Percentiles rank a stretch among this genome's conserved stretches.
These are phyloP conservation scores for Daldinia bambusicola DNA, from an alignment of 495 filamentous ascomycete genomes.

Conservation along the genomic window DNA sequence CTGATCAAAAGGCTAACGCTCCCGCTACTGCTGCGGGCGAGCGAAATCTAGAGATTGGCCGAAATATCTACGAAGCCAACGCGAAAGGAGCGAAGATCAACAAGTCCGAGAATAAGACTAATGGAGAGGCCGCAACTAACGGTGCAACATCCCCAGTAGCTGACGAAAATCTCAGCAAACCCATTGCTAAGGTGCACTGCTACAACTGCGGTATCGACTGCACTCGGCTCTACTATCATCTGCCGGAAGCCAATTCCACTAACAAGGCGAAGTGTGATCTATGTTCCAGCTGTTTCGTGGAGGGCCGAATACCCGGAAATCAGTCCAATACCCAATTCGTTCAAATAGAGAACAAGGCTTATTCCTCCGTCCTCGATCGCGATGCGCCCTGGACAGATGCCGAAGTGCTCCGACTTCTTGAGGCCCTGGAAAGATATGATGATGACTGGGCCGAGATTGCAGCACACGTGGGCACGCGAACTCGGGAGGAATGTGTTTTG, in stretches of 20 bases:
- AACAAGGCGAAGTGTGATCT: constrained; percentile 80
- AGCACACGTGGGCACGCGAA: constrained; percentile 88
- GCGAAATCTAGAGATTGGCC: constrained; percentile 86
- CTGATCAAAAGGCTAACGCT: constrained; percentile 72
- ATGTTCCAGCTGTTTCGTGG: constrained; percentile 88
- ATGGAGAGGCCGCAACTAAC: constrained; percentile 75
- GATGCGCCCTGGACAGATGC: constrained; percentile 90
- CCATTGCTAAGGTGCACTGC: constrained; percentile 72
- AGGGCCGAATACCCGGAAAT: constrained; percentile 79
- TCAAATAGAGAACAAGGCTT: constrained; percentile 85
- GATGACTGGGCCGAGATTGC: constrained; percentile 95
- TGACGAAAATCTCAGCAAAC: constrained; percentile 68
- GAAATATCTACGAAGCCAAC: constrained; percentile 93
- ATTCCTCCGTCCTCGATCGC: constrained; percentile 76
- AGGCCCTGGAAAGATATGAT: constrained; percentile 89
- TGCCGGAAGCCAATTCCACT: constrained; percentile 66
- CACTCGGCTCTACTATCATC: constrained; percentile 90
- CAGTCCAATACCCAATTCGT: constrained; percentile 79
- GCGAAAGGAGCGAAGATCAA: constrained; percentile 82
- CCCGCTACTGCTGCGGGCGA: constrained; percentile 79
- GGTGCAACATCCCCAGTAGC: constrained; percentile 58
- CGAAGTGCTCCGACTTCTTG: constrained; percentile 84
- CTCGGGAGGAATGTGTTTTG: constrained; percentile 94
- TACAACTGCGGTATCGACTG: constrained; percentile 93
- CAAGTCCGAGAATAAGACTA: constrained; percentile 65